Conservation (phyloP, 2,329 filamentous ascomycete genomes). For the Scedosporium minutisporum region DNA sequence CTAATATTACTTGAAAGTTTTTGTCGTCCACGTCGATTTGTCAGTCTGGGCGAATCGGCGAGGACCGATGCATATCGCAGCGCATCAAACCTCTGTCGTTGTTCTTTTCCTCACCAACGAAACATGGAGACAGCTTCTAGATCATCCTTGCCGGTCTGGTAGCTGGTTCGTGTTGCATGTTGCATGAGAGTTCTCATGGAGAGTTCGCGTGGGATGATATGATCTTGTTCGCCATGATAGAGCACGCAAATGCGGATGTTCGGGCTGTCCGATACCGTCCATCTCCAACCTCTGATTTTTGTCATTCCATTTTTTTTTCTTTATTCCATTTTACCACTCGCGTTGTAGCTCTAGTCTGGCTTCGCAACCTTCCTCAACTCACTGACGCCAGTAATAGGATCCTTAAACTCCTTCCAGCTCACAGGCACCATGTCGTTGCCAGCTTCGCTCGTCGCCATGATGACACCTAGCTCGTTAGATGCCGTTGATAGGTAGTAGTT, state of each 20-base stretch:
- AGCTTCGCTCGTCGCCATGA: constrained; percentile 81
- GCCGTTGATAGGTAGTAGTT: constrained; percentile 95
- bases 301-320: neutral
- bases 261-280: too few species aligned
- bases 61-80: neutral
- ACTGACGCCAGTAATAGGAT: constrained; percentile 64
- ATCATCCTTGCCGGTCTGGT: too few species aligned
- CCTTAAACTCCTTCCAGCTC: constrained; percentile 90
- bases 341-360: constrained; percentile 53
- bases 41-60: neutral
- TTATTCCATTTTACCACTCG: neutral
- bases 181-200: too few species aligned
- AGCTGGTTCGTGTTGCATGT: too few species aligned
- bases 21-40: neutral
- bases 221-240: too few species aligned
- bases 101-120: neutral
- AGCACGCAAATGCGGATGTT: neutral
- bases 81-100: neutral
- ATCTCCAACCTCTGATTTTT: neutral
- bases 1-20: too few species aligned
- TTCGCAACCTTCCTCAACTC: constrained; percentile 91
- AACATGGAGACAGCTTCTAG: too few species aligned
- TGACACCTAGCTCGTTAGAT: constrained; percentile 82
- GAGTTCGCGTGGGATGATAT: too few species aligned
- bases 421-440: constrained; percentile 88